Percentiles rank a stretch among this genome's conserved stretches.
These are phyloP conservation scores for Filosporella fistucella DNA, from an alignment of 495 filamentous ascomycete genomes.

Conservation along the genomic window DNA sequence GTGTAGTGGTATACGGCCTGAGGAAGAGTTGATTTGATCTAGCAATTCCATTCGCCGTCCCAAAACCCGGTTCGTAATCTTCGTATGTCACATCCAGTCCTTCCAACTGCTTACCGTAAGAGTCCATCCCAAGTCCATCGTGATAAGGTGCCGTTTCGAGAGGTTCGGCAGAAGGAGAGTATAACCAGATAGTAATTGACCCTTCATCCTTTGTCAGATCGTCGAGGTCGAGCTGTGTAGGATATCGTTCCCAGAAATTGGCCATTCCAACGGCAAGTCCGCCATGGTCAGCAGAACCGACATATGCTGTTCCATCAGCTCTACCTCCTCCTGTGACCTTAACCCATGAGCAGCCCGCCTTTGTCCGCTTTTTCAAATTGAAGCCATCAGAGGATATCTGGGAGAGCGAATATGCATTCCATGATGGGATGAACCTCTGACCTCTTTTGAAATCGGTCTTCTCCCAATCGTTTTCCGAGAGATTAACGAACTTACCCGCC, in stretches of 20 bases:
- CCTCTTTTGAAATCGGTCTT: background rate
- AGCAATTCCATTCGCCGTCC: slow-evolving; percentile 1
- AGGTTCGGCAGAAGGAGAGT: slow-evolving; percentile 1
- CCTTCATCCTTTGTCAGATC: slow-evolving; percentile 1
- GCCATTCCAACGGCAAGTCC: background rate
- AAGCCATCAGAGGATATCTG: slow-evolving; percentile 1
- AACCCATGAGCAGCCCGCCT: background rate
- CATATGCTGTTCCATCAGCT: background rate
- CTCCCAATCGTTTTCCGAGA: background rate
- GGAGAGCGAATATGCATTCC: background rate
- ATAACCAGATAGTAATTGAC: background rate
- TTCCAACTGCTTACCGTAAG: background rate
- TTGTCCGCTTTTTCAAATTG: background rate
- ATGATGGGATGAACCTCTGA: background rate
- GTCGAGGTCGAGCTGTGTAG: background rate
- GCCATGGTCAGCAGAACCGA: background rate
- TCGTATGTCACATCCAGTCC: slow-evolving; percentile 1
- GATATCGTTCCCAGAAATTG: slow-evolving; percentile 2
- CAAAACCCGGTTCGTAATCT: slow-evolving; percentile 1
- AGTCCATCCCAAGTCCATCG: slow-evolving; percentile 1
- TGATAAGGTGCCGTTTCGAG: background rate
- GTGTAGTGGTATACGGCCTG: background rate
- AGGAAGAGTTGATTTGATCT: slow-evolving; percentile 2
- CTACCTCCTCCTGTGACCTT: slow-evolving; percentile 1
- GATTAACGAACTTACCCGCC: background rate